A percentile compares a stretch with the other conserved stretches of the same genome.
These are phyloP conservation scores for Phaeophleospora eucalypticola DNA, from an alignment of 2,329 filamentous ascomycete species.

Conservation along the genomic window DNA sequence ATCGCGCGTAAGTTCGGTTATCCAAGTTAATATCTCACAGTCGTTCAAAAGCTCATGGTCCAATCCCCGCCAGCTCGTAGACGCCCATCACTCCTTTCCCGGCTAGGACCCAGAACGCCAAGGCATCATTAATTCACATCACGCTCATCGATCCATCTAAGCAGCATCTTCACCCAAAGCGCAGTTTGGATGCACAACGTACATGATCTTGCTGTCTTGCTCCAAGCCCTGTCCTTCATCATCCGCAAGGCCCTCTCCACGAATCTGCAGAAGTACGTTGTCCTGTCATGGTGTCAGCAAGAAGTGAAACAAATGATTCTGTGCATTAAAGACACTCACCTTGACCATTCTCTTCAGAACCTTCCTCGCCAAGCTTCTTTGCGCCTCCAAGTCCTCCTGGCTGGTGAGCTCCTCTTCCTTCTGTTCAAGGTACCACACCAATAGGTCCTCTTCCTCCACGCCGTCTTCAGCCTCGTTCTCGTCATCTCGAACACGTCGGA, in stretches of 20 bases:
- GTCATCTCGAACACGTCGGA: conserved; percentile 78
- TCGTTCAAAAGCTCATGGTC: too few species aligned
- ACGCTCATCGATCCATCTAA: background rate
- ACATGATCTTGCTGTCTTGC: conserved; percentile 58
- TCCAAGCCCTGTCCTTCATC: conserved; percentile 58
- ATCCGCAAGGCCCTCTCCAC: conserved; percentile 86
- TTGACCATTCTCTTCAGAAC: conserved; percentile 95
- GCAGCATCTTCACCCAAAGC: conserved; percentile 59
- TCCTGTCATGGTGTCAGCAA: conserved; percentile 45
- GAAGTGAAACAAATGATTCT: too few species aligned
- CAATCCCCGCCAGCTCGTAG: too few species aligned
- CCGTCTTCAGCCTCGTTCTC: conserved; percentile 73
- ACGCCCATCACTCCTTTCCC: too few species aligned
- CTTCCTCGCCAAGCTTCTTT: conserved; percentile 71
- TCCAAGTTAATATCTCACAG: too few species aligned
- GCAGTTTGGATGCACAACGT: conserved; percentile 92
- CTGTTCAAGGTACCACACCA: conserved; percentile 89
- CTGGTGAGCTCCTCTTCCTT: conserved; percentile 76
- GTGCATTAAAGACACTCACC: too few species aligned
- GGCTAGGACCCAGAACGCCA: background rate
- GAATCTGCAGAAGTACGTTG: conserved; percentile 56
- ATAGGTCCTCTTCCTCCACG: conserved; percentile 73
- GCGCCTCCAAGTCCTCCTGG: conserved; percentile 75
- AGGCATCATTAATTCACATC: background rate
- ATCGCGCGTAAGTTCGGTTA: too few species aligned